A percentile compares a stretch with the other conserved stretches of the same genome.
Evolutionary conservation across 2,329 filamentous ascomycete genomes (phyloP).

Genomic region (Dactylellina drechsleri): DNA sequence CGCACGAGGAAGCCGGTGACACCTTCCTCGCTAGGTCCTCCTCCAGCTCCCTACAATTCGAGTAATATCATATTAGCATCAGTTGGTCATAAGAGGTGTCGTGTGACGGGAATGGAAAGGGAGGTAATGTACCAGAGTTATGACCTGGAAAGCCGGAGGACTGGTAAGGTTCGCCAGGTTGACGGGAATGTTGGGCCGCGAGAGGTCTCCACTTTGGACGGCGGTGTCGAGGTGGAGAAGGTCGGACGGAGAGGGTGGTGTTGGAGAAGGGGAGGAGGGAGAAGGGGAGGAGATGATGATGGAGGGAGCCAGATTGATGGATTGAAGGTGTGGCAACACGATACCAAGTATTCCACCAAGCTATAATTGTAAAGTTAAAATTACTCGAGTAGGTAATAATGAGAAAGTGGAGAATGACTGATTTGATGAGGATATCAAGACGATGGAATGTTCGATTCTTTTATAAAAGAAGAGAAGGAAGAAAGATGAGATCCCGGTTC

Average conservation of each 20-base stretch:
- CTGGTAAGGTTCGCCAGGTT: slow-evolving; percentile 51
- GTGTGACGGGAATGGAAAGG: slow-evolving; percentile 26
- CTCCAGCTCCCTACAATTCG: slow-evolving; percentile 73
- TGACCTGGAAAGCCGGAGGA: slow-evolving; percentile 55
- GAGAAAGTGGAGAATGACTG: too few relatives aligned
- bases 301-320: too few relatives aligned
- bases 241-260: background rate
- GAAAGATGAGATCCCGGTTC: too few relatives aligned
- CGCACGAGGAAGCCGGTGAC: slow-evolving; percentile 89
- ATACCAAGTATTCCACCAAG: too few relatives aligned
- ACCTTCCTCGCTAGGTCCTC: slow-evolving; percentile 89
- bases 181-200: slow-evolving; percentile 47
- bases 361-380: too few relatives aligned
- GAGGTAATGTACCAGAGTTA: slow-evolving; percentile 34
- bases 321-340: too few relatives aligned
- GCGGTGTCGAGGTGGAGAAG: slow-evolving; percentile 17
- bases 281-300: background rate
- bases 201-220: slow-evolving; percentile 48
- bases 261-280: background rate
- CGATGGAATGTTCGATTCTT: too few relatives aligned
- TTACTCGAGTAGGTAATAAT: too few relatives aligned
- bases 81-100: slow-evolving; percentile 6
- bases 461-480: too few relatives aligned
- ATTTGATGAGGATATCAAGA: too few relatives aligned
- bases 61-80: slow-evolving; percentile 17